Base-by-base conservation (phyloP, 2,329 filamentous ascomycete genomes). In the Colletotrichum euphorbiae region DNA sequence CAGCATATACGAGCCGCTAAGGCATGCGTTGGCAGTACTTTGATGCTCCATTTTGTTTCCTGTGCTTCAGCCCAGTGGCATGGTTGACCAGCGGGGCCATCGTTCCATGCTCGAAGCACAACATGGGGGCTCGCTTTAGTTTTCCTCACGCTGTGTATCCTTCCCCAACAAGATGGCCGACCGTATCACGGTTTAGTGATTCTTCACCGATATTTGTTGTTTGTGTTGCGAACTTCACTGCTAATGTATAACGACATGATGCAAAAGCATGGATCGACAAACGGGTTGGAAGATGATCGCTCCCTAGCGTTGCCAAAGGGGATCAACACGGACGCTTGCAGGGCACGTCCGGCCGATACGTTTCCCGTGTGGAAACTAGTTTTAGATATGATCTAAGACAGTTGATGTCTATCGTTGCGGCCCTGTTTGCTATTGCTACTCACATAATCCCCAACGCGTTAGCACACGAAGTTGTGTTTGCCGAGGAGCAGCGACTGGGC, bases 311-410 rank as follows among this genome's bases (percentile, higher is more conserved):
- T 43, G 21, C 40, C 40, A 45, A 12, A 58, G 33, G 61, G 54
- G 62, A 52, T 54, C 40, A 36, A 33, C 19, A 7, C 31, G 46
- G 61, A 36, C 19, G 65, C 46, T 57, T 68, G 61, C 61, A 68
- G 61, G 46, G 13, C 19, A 46, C 40, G 36, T 36, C 21, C 54
- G 31, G 46, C 65, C 46, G 61, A 43, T 13, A 11, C 48, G 33
- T 17, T 48, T 7, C 13, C n/a, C 17, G 33, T 48, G 61, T 59
- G 61, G 19, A 21, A 48, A 24, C 48, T n/a, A 17, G 33, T 59
- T 40, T 31, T 12, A 65, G 61, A 68, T 61, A 65, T 6, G 2
- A 59, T 64, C 65, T 58, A 58, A 65, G 65, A 68, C 61, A 65
- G 60, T 36, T 6, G 28, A 17, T 38, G 28, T 17, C 31, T n/a